Percentiles rank a stretch among this genome's conserved stretches.
Conservation (phyloP, 108 stramenopile species). For the Skeletonema potamos region DNA sequence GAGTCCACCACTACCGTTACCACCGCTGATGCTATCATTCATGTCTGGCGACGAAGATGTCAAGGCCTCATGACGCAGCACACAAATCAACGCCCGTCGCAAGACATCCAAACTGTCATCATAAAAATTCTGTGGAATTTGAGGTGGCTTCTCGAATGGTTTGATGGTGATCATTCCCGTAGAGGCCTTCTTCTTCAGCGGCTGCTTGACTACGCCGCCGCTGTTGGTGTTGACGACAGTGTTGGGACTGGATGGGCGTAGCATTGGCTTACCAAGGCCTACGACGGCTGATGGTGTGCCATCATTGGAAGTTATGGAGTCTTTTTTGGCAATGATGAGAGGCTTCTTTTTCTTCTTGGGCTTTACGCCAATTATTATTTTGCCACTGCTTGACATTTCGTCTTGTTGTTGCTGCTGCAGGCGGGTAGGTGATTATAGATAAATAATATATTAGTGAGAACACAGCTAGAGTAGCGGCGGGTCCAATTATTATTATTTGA, state of each 20-base stretch:
- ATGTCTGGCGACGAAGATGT: neutral
- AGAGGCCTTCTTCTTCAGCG: neutral
- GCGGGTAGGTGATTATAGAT: neutral
- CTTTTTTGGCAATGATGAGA: neutral
- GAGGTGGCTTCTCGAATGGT: slow-evolving; percentile 76
- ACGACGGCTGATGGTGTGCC: neutral
- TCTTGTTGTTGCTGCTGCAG: neutral
- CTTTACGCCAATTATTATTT: slow-evolving; percentile 6
- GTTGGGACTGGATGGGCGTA: slow-evolving; percentile 11
- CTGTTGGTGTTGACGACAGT: slow-evolving; percentile 1
- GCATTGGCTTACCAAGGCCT: neutral
- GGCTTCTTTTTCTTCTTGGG: slow-evolving; percentile 38
- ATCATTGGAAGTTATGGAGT: neutral
- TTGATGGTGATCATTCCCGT: slow-evolving; percentile 60
- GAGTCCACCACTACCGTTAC: neutral
- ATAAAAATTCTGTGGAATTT: slow-evolving; percentile 72
- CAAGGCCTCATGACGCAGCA: slow-evolving; percentile 18
- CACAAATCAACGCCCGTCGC: slow-evolving; percentile 46
- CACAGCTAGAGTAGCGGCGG: too few relatives aligned
- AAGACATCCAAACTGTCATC: slow-evolving; percentile 49
- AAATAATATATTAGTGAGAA: too few relatives aligned
- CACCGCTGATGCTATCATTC: neutral
- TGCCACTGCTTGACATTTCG: slow-evolving; percentile 1
- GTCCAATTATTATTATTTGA: too few relatives aligned
- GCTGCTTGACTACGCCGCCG: neutral